Evolutionary conservation across 495 filamentous ascomycete genomes (phyloP).

Genomic region (Talaromyces liani): DNA sequence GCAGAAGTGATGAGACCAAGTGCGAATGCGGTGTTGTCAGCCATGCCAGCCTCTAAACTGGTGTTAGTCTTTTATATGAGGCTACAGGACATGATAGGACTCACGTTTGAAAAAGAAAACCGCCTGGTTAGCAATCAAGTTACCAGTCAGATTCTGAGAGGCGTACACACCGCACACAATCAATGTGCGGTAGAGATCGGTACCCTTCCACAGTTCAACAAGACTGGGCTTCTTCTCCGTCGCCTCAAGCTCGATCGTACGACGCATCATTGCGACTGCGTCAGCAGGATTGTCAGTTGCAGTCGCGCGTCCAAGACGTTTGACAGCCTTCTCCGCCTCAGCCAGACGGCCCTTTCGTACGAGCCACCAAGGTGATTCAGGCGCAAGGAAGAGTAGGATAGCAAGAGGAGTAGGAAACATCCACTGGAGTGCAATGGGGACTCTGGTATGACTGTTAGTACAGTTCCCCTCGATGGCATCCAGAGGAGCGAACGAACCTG

Average conservation of each 20-base stretch:
- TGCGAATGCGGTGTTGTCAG: conserved; percentile 28
- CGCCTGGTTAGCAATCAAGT: conserved; percentile 22
- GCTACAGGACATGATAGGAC: conserved; percentile 13
- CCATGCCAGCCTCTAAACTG: conserved; percentile 25
- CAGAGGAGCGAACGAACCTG: conserved; percentile 29
- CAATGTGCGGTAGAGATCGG: conserved; percentile 21
- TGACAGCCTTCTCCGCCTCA: conserved; percentile 28
- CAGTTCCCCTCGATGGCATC: conserved; percentile 20
- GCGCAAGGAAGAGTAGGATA: conserved; percentile 35
- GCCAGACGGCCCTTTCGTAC: conserved; percentile 35
- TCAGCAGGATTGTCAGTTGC: conserved; percentile 18
- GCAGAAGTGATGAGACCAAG: conserved; percentile 43
- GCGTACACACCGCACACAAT: conserved; percentile 24
- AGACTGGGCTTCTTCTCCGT: conserved; percentile 33
- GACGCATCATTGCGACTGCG: conserved; percentile 58
- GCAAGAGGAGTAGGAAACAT: conserved; percentile 34
- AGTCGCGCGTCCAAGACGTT: conserved; percentile 25
- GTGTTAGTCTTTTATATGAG: conserved; percentile 17
- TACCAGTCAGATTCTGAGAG: conserved; percentile 22
- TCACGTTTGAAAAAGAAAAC: conserved; percentile 23
- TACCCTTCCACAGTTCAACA: conserved; percentile 20
- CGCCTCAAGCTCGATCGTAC: conserved; percentile 59
- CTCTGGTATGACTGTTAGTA: conserved; percentile 25
- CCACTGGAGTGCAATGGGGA: conserved; percentile 42
- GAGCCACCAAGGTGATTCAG: conserved; percentile 44